Evolutionary conservation across 345 rosid genomes (phyloP), one percentile per base, ranked within the genome.

Genomic region (Microthlaspi erraticum): DNA sequence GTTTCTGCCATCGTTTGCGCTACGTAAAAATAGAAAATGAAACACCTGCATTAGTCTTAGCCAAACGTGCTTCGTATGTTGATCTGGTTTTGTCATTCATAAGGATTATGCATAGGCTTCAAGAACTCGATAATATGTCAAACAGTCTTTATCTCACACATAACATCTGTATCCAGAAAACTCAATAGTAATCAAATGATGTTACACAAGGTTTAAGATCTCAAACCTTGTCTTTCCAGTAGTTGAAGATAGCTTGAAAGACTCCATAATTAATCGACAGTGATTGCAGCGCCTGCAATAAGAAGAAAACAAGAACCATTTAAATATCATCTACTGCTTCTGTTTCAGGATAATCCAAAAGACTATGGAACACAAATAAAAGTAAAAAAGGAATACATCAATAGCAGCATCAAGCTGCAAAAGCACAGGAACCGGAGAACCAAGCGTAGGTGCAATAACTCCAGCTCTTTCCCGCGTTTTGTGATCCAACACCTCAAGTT

Each of bases 1-100:
- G 99, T 80, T 95, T 95, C 86, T 95, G 97, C 99, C 98, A 89
- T 75, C 86, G 79, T 82, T 86, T 89, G 48, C 99, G 98, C 99
- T 95, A 86, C 59, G 29, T 54, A 60, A 39, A 57, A 51, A 34
- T 8, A 8, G 50, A 48, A 55, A 58, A 59, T 7, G 23, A 71
- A 38, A 72, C 55, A 60, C 58, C 19, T 41, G 32, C 53, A 74
- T 76, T 38, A 70, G 71, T 39, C 31, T 37, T 13, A 14, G 50
- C 56, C 54, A 67, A 43, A 50, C 10, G 33, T 58, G 32, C 63
- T 42, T 33, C 23, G 42, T 8, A 67, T 65, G 61, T 31, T 23
- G 55, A 39, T 29, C 37, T 56, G 13, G n/a, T 53, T 44, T 26
- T n/a, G 7, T 45, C 36, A 48, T 64, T 60, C 52, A 43, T 36